Percentiles rank a stretch among this genome's conserved stretches.
Conservation (phyloP, 208 protist genomes). For the Blechomonas ayalai region DNA sequence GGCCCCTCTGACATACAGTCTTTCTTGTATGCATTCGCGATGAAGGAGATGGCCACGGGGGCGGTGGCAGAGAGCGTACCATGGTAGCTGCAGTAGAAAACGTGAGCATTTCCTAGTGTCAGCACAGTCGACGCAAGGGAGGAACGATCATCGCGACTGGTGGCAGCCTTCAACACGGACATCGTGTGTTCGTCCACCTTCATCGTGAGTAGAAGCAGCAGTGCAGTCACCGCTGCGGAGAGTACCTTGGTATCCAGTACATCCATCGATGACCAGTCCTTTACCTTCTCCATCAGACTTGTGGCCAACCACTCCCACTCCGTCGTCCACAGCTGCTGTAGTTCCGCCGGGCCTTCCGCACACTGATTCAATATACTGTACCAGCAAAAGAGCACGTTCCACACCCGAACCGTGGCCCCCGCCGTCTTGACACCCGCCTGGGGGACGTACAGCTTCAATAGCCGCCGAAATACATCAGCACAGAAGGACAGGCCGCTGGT, state of each 20-base stretch:
- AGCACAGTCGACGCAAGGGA: too few species aligned
- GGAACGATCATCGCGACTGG: too few species aligned
- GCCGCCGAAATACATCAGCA: constrained; percentile 1
- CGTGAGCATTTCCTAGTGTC: too few species aligned
- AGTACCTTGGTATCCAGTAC: constrained; percentile 6
- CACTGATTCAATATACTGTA: background rate
- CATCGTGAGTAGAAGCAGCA: constrained; percentile 2
- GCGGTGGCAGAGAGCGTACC: too few species aligned
- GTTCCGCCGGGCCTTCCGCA: background rate
- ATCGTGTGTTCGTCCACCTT: too few species aligned
- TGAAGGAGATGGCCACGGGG: constrained; percentile 46
- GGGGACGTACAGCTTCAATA: background rate
- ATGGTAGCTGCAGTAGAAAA: too few species aligned
- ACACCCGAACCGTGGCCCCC: constrained; percentile 6
- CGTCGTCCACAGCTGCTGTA: constrained; percentile 5
- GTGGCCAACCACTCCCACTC: too few species aligned
- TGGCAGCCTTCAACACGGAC: constrained; percentile 20
- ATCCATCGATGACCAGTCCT: too few species aligned
- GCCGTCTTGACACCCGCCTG: background rate
- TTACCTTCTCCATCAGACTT: too few species aligned
- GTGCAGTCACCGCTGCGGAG: constrained; percentile 10
- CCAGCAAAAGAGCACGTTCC: too few species aligned
- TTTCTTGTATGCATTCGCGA: constrained; percentile 27
- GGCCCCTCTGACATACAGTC: constrained; percentile 16
- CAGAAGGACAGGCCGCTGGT: constrained; percentile 11